A percentile compares a stretch with the other conserved stretches of the same genome.
phyloP scores from a whole-genome alignment of 352 stramenopile genomes.

The Elongisporangium undulatum region DNA sequence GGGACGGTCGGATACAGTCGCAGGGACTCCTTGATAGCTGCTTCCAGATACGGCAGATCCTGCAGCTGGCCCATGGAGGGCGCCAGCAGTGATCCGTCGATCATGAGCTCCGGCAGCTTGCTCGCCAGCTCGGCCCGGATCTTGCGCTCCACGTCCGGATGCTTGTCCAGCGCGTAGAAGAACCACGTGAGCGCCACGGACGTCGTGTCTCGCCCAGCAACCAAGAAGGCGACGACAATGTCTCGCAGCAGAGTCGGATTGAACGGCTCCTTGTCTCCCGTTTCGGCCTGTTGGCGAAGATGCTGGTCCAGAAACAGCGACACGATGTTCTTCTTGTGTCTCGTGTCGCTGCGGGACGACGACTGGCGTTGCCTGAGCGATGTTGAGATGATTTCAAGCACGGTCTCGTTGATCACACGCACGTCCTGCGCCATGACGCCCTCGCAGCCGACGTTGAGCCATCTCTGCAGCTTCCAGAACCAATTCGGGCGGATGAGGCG shows the following conservation, averaged over 20 bases:
- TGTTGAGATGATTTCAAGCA: conserved; percentile 25
- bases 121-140: conserved; percentile 20
- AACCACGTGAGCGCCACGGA: conserved; percentile 51
- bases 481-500: conserved; percentile 31
- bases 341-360: background rate
- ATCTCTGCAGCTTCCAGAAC: conserved; percentile 36
- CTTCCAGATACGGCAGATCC: conserved; percentile 8
- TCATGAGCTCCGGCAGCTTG: conserved; percentile 1
- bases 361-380: conserved; percentile 13
- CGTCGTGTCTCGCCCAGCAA: conserved; percentile 59
- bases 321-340: conserved; percentile 23
- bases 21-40: conserved; percentile 10
- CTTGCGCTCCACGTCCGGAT: conserved; percentile 31
- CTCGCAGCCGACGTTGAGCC: conserved; percentile 27
- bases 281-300: conserved; percentile 8
- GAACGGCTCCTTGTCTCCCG: conserved; percentile 6
- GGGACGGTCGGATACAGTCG: conserved; percentile 10
- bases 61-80: conserved; percentile 6
- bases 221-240: conserved; percentile 57
- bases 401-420: conserved; percentile 24
- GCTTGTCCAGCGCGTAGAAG: conserved; percentile 33
- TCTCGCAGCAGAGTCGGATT: conserved; percentile 37
- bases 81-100: background rate
- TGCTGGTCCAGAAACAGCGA: conserved; percentile 38
- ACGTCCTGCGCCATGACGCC: conserved; percentile 22